A percentile compares a stretch with the other conserved stretches of the same genome.
phyloP scores from a whole-genome alignment of 2,329 filamentous ascomycete genomes.

The Albophoma yamanashiensis region DNA sequence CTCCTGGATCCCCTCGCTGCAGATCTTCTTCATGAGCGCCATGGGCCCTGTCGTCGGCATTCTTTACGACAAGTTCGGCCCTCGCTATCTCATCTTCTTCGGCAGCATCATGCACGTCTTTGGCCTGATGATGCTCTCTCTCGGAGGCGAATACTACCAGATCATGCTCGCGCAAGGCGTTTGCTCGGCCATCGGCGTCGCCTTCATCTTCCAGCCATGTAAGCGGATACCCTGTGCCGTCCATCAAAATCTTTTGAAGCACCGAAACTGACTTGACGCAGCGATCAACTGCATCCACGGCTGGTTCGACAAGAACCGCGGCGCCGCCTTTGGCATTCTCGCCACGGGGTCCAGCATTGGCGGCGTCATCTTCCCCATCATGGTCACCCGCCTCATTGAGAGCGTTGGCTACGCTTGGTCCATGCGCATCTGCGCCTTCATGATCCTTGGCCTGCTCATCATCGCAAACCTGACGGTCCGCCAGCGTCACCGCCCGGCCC shows the following conservation, averaged over 20 bases:
- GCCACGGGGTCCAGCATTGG: conserved; percentile 17
- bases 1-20: conserved; percentile 45
- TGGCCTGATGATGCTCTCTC: neutral
- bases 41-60: conserved; percentile 46
- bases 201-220: neutral
- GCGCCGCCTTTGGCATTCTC: conserved; percentile 13
- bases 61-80: neutral
- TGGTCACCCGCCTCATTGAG: conserved; percentile 17
- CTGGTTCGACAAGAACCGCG: neutral
- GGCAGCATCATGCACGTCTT: neutral
- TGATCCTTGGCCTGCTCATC: neutral
- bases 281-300: neutral
- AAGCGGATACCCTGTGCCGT: neutral
- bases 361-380: conserved; percentile 22
- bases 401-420: conserved; percentile 20
- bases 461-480: neutral
- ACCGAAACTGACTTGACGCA: neutral
- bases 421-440: conserved; percentile 17
- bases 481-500: neutral
- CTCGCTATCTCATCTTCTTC: neutral
- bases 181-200: neutral
- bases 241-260: neutral
- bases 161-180: neutral
- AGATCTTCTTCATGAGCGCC: conserved; percentile 39
- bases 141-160: neutral